Evolutionary conservation across 805 yeast species (phyloP).

Genomic region (Gaillardinia entomophila): DNA sequence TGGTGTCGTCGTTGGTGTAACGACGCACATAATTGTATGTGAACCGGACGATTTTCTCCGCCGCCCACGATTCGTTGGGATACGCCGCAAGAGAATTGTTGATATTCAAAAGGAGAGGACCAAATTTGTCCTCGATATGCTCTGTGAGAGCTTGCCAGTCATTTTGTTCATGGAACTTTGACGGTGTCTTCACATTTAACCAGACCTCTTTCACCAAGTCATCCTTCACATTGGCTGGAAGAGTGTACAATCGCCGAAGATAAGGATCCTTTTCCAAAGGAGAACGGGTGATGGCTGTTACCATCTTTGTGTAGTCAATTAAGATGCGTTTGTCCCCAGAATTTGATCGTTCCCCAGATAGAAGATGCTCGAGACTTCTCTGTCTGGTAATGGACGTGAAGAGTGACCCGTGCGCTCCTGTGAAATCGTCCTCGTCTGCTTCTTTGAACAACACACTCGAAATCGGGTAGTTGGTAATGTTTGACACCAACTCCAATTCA

Average conservation of each 20-base stretch:
- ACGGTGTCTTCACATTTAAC: slow-evolving; percentile 16
- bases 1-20: slow-evolving; percentile 22
- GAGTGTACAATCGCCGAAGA: slow-evolving; percentile 30
- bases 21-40: slow-evolving; percentile 44
- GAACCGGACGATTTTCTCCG: slow-evolving; percentile 30
- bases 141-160: slow-evolving; percentile 53
- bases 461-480: slow-evolving; percentile 24
- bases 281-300: slow-evolving; percentile 49
- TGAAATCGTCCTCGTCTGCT: neutral
- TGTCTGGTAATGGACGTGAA: slow-evolving; percentile 21
- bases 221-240: slow-evolving; percentile 26
- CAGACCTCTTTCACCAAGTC: slow-evolving; percentile 33
- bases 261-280: slow-evolving; percentile 46
- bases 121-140: slow-evolving; percentile 46
- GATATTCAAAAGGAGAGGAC: slow-evolving; percentile 41
- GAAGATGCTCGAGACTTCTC: slow-evolving; percentile 39
- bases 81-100: slow-evolving; percentile 28
- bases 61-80: slow-evolving; percentile 7
- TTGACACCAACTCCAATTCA: slow-evolving; percentile 42
- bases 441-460: neutral
- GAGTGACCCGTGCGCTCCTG: no score
- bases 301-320: slow-evolving; percentile 47
- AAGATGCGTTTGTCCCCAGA: slow-evolving; percentile 43
- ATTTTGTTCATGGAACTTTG: no score
- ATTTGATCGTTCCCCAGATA: slow-evolving; percentile 43